These are phyloP conservation scores for Calcarisporium arbuscula DNA, from an alignment of 2,329 filamentous ascomycete genomes.

Conservation along the genomic window DNA sequence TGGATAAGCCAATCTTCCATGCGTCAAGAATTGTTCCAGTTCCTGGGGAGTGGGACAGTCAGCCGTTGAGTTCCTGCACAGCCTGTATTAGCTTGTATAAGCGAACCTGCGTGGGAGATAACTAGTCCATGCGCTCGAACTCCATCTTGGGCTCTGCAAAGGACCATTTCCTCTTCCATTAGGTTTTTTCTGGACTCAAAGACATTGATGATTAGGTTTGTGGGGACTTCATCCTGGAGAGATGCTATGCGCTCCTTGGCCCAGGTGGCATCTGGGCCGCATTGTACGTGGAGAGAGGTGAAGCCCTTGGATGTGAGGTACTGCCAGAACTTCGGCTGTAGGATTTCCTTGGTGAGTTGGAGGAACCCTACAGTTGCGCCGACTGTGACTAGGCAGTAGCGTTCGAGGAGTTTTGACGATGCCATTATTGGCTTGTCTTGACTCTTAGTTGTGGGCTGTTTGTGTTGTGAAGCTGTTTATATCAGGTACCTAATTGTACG, in stretches of 20 bases:
- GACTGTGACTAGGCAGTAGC: slow-evolving; percentile 75
- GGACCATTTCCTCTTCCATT: slow-evolving; percentile 43
- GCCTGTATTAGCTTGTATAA: not conserved
- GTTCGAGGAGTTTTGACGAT: slow-evolving; percentile 10
- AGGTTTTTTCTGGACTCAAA: slow-evolving; percentile 28
- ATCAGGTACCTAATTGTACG: too few relatives aligned
- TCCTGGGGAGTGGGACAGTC: slow-evolving; percentile 43
- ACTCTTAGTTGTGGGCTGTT: too few relatives aligned
- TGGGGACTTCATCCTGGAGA: slow-evolving; percentile 17
- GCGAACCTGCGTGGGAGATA: slow-evolving; percentile 78
- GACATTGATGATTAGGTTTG: slow-evolving; percentile 18
- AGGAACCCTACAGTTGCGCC: slow-evolving; percentile 86
- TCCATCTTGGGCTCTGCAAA: slow-evolving; percentile 41
- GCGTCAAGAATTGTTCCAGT: slow-evolving; percentile 86
- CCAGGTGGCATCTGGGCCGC: slow-evolving; percentile 58
- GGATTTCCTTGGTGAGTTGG: slow-evolving; percentile 59
- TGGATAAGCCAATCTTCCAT: slow-evolving; percentile 62
- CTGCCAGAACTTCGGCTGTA: slow-evolving; percentile 56
- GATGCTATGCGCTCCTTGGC: slow-evolving; percentile 17
- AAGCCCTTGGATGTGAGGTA: slow-evolving; percentile 55
- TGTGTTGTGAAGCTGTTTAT: too few relatives aligned
- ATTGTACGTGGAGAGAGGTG: slow-evolving; percentile 71
- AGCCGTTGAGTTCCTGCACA: not conserved
- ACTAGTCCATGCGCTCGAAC: slow-evolving; percentile 60
- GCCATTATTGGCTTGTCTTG: slow-evolving; percentile 8